Base-by-base conservation (phyloP, 1,284 basidiomycete species). In the Wolfiporia cocos region DNA sequence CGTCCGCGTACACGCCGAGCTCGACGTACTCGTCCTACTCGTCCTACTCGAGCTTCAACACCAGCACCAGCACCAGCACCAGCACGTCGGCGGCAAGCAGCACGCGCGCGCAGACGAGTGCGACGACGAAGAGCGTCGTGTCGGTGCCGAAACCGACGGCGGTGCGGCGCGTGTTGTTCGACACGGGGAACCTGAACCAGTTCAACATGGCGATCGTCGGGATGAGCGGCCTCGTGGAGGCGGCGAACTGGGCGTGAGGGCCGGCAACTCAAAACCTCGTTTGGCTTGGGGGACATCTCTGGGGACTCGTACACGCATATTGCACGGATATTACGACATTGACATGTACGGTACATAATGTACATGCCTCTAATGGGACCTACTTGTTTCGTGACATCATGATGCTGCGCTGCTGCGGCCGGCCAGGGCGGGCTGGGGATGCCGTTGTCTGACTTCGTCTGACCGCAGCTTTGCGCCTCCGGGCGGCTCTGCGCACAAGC, bases 171-270 rank as follows among this genome's bases (percentile, higher is more conserved):
- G 41, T 42, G 24, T 42, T 43, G 26, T 52, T 46, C 34, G 54
- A 52, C 17, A 40, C 43, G 23, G 54, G 54, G 5, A 53, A 33
- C 39, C 23, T 56, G 34, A 47, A 49, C 22, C 47, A 50, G 46
- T 40, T 56, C 40, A 54, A 49, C 43, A 12, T 56, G 30, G 54
- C 54, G 2, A 14, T 56, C 15, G 37, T 56, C 33, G 46, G 49
- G 32, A 42, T 56, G 11, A 38, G 38, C 28, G 47, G 42, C 28
- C 42, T 56, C 23, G 31, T 43, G 34, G 42, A 41, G 11, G 42
- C 38, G 11, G 46, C 46, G 11, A 19, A 36, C 19, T 32, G 21
- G 26, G 18, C 22, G 10, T 41, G 22, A 37, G 33, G 17, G 9
- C n/a, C 28, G 9, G 28, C 28, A 9, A n/a, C n/a, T 29, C 10